Evolutionary conservation across 129 eudicot genomes (phyloP), one percentile per base, ranked within the genome.

Genomic region (Lactuca sativa): DNA sequence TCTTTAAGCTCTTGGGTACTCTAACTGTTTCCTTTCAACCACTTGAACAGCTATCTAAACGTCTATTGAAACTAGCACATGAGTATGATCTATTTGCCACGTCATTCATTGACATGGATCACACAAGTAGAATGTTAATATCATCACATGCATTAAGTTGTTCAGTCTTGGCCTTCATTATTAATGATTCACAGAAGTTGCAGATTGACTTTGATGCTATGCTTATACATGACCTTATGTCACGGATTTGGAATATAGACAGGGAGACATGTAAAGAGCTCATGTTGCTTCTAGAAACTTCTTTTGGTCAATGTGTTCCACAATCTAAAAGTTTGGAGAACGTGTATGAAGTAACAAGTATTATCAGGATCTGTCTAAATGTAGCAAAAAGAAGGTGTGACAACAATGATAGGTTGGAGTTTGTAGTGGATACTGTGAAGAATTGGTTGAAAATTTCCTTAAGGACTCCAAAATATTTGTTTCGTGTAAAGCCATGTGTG

Each of bases 101-200:
- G 43, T 87, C 96, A 67, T 87, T 76, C 70, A 56, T 80, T 15
- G 85, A 66, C 62, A 80, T 85, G 72, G 97, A 84, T 72, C 64
- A 66, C 59, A 74, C 71, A 67, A 84, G 89, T 71, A 59, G 31
- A 36, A 69, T 32, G 80, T 68, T 76, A 48, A 64, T 90, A 76
- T 90, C 92, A 7, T 73, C 82, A 40, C 81, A 81, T 32, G 96
- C 93, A 30, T 69, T 90, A 55, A 78, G 85, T 75, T 95, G 97
- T 82, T 95, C 97, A 56, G 66, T 84, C 21, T 77, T 95, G 86
- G 96, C 97, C 15, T 90, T 87, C 55, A 59, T 85, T 70, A 78
- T 85, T 53, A 49, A 30, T 40, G 36, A 52, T 47, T 60, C 57
- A 18, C 69, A 56, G 40, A 59, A 58, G 8, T 68, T 78, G 12